Evolutionary conservation across 2,329 filamentous ascomycete genomes (phyloP), one percentile per base, ranked within the genome.

Genomic region (Ambrosiella cleistominuta): DNA sequence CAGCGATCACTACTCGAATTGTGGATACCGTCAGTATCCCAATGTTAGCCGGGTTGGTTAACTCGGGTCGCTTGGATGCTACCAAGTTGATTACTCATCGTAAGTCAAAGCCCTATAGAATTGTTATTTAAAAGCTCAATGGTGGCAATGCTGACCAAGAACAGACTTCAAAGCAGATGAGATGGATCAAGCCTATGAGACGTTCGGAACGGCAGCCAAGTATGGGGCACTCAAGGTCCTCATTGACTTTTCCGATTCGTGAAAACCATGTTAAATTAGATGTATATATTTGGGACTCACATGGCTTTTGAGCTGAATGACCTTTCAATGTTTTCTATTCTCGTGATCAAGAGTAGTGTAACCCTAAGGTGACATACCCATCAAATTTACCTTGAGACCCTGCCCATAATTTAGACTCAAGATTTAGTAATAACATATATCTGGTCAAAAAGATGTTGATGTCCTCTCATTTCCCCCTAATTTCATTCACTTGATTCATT

Each of bases 11-110:
- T 0, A 76, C 73, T 1, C 65, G 70, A 11, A 66, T 77, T 0
- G 73, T 77, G 3, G 72, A 77, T 62, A 71, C 73, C 0, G 68
- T 68, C 1, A 72, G 74, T 0, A 74, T 72, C 8, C 73, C 74
- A 0, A 75, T 75, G 70, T 65, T 77, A 12, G 62, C 76, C n/a
- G 73, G 72, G 62, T 65, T 76, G 9, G 70, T 73, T 11, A 63
- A 68, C 35, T 66, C 73, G 0, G 69, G 70, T 8, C 72, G 68
- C 52, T 61, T 77, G 9, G 65, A 74, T 36, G 70, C 72, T 4
- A 64, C 66, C 0, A 66, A 69, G 58, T 65, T 77, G 13, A 72
- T 76, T 45, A 76, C 73, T 1, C 74, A 77, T 62, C 65, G 69
- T 73, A 64, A 62, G 70, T 62, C 8, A n/a, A 44, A 5, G 15